These are phyloP conservation scores for Mucuna pruriens DNA, from an alignment of 306 rosid genomes.

Conservation along the genomic window DNA sequence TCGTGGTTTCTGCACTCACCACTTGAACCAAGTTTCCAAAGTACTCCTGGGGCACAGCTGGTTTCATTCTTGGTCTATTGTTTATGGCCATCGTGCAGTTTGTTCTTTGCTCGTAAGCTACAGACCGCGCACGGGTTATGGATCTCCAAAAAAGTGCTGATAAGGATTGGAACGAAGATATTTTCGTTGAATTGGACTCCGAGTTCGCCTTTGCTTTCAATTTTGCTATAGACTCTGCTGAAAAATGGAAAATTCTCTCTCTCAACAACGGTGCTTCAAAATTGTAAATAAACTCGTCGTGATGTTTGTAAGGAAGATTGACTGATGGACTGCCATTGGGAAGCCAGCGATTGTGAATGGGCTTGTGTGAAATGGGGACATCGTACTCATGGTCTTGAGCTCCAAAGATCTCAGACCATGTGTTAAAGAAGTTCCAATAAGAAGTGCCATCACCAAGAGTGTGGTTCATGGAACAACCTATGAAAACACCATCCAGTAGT, in stretches of 20 bases:
- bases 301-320: slow-evolving; percentile 52
- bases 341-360: slow-evolving; percentile 55
- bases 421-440: slow-evolving; percentile 62
- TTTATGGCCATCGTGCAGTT: slow-evolving; percentile 44
- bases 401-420: slow-evolving; percentile 62
- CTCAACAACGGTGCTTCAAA: slow-evolving; percentile 47
- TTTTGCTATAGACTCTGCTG: slow-evolving; percentile 54
- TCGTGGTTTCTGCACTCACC: neutral
- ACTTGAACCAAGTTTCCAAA: slow-evolving; percentile 47
- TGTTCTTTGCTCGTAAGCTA: slow-evolving; percentile 2
- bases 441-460: slow-evolving; percentile 56
- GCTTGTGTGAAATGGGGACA: slow-evolving; percentile 38
- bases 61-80: slow-evolving; percentile 54
- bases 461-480: slow-evolving; percentile 69
- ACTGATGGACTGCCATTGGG: slow-evolving; percentile 46
- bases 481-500: slow-evolving; percentile 56
- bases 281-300: slow-evolving; percentile 50
- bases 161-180: slow-evolving; percentile 62
- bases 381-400: neutral
- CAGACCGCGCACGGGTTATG: slow-evolving; percentile 50
- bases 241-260: slow-evolving; percentile 60
- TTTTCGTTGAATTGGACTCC: slow-evolving; percentile 34
- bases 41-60: slow-evolving; percentile 46
- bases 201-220: slow-evolving; percentile 63
- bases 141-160: slow-evolving; percentile 63